A percentile compares a stretch with the other conserved stretches of the same genome.
Conservation (phyloP, 257 asterid species). For the Ocimum tenuiflorum region DNA sequence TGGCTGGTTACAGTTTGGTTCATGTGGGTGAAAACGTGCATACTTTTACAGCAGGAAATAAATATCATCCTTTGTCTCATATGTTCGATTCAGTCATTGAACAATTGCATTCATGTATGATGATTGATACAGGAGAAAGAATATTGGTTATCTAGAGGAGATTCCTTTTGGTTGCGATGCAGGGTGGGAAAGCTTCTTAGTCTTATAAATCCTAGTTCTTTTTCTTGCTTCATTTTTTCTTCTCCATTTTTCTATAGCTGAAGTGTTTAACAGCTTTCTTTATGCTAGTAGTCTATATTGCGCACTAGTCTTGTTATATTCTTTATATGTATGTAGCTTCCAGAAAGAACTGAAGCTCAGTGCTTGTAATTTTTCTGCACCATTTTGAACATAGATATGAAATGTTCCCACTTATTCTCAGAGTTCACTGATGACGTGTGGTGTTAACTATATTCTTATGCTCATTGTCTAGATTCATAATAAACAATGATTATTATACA, state of each 20-base stretch:
- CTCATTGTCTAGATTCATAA: not conserved
- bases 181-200: not conserved
- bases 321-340: not conserved
- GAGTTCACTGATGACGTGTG: not conserved
- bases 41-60: constrained; percentile 54
- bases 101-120: constrained; percentile 53
- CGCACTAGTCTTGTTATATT: not conserved
- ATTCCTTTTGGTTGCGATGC: not conserved
- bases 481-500: constrained; percentile 8
- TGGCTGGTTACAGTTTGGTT: constrained; percentile 68
- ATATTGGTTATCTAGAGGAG: constrained; percentile 10
- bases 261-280: not conserved
- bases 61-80: constrained; percentile 26
- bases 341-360: not conserved
- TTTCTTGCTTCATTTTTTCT: not conserved
- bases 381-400: not conserved
- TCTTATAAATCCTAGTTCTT: not conserved
- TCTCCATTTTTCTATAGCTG: not conserved
- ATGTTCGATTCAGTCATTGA: constrained; percentile 31
- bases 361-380: not conserved
- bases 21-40: constrained; percentile 34
- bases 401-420: not conserved
- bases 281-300: not conserved
- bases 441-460: not conserved
- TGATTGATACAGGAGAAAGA: constrained; percentile 28